A percentile compares a stretch with the other conserved stretches of the same genome.
phyloP scores from a whole-genome alignment of 2,329 filamentous ascomycete species.

The Alternaria atra region DNA sequence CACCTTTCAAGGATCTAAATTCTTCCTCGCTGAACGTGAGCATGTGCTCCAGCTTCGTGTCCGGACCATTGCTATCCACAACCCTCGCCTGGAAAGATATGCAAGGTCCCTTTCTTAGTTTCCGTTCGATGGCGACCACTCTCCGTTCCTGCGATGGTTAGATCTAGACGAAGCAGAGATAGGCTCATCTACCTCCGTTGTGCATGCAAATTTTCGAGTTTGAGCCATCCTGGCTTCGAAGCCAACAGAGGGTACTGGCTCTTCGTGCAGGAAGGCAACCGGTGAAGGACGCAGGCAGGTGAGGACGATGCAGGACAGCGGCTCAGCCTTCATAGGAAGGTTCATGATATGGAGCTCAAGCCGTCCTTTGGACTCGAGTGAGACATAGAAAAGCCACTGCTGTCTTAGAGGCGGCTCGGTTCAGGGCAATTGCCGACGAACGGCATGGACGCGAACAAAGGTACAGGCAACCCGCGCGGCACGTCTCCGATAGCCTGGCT shows the following conservation, averaged over 20 bases:
- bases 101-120: background rate
- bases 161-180: background rate
- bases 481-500: no score
- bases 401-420: no score
- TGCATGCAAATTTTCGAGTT: background rate
- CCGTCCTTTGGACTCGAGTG: no score
- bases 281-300: background rate
- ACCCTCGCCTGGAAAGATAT: background rate
- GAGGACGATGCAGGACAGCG: no score
- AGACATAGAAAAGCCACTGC: no score
- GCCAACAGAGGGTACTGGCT: background rate
- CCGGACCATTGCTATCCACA: slow-evolving; percentile 1
- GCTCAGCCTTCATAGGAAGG: no score
- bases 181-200: background rate
- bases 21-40: background rate
- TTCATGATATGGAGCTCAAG: no score
- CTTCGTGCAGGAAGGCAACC: background rate
- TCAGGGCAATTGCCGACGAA: no score
- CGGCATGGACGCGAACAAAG: no score
- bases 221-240: background rate
- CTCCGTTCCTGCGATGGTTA: background rate
- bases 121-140: background rate
- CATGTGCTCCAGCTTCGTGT: background rate
- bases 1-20: slow-evolving; percentile 1
- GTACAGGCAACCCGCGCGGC: no score